These are phyloP conservation scores for Metroxylon sagu DNA, from an alignment of 176 grass and related monocot genomes.

Conservation along the genomic window DNA sequence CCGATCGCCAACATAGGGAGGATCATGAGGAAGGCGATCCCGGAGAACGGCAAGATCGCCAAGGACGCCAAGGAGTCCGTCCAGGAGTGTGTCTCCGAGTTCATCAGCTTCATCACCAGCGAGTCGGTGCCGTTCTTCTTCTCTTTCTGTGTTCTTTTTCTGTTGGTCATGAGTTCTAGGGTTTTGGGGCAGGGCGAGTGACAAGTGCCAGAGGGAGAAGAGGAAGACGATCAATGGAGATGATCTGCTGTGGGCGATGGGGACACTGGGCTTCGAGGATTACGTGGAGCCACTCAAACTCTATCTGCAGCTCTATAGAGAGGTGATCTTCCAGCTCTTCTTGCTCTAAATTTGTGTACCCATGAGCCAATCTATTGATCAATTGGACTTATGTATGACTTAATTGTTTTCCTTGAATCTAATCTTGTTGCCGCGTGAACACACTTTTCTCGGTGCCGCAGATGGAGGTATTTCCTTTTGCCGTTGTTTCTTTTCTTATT, in stretches of 20 bases:
- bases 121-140: not conserved
- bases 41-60: not conserved
- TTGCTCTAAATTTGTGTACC: not conserved
- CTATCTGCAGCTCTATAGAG: slow-evolving; percentile 3
- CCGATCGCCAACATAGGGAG: not conserved
- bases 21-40: not conserved
- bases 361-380: not conserved
- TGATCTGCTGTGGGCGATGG: slow-evolving; percentile 6
- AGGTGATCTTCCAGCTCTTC: not conserved
- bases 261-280: slow-evolving; percentile 8
- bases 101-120: slow-evolving; percentile 1
- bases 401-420: too few relatives aligned
- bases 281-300: slow-evolving; percentile 4
- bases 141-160: not conserved
- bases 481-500: not conserved
- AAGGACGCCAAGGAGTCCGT: slow-evolving; percentile 2
- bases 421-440: not conserved
- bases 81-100: slow-evolving; percentile 3
- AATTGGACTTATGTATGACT: too few relatives aligned
- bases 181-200: slow-evolving; percentile 2
- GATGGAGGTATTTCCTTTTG: slow-evolving; percentile 8
- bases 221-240: slow-evolving; percentile 11
- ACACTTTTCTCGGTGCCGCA: not conserved
- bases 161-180: not conserved
- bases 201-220: slow-evolving; percentile 6